A percentile compares a stretch with the other conserved stretches of the same genome.
Conservation (phyloP, 2,329 filamentous ascomycete genomes). For the Aspergillus luchuensis region DNA sequence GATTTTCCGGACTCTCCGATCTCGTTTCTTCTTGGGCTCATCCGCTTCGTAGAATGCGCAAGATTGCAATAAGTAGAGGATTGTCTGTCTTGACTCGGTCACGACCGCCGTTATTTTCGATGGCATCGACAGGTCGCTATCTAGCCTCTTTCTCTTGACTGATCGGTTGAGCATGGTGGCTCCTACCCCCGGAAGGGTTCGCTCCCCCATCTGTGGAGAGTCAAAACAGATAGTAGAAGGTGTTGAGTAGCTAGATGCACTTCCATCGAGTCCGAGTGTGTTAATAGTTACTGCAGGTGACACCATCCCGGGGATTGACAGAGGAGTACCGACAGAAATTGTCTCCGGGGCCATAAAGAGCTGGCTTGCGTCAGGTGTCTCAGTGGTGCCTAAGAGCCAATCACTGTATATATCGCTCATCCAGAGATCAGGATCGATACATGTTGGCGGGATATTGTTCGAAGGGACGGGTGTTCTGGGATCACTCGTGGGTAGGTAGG, state of each 20-base stretch:
- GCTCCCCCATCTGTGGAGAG: background rate
- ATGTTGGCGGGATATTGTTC: background rate
- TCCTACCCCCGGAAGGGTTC: background rate
- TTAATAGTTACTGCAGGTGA: background rate
- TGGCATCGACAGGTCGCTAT: too few species aligned
- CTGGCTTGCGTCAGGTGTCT: background rate
- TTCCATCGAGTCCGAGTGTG: background rate
- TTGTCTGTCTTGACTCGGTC: background rate
- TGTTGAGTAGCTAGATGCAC: background rate
- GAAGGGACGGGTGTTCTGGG: background rate
- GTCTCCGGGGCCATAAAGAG: background rate
- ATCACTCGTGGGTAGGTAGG: background rate
- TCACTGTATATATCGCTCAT: background rate
- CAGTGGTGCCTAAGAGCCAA: background rate
- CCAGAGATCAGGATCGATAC: background rate
- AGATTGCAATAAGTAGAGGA: background rate
- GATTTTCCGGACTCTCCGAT: background rate
- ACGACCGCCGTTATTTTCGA: background rate
- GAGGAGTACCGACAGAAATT: background rate
- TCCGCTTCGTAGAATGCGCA: background rate
- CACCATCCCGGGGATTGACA: background rate
- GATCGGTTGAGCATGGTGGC: background rate
- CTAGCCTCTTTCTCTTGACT: too few species aligned
- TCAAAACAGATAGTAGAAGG: background rate
- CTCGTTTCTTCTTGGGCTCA: too few species aligned